Base-by-base conservation (phyloP, 345 rosid species). In the Camelina neglecta region DNA sequence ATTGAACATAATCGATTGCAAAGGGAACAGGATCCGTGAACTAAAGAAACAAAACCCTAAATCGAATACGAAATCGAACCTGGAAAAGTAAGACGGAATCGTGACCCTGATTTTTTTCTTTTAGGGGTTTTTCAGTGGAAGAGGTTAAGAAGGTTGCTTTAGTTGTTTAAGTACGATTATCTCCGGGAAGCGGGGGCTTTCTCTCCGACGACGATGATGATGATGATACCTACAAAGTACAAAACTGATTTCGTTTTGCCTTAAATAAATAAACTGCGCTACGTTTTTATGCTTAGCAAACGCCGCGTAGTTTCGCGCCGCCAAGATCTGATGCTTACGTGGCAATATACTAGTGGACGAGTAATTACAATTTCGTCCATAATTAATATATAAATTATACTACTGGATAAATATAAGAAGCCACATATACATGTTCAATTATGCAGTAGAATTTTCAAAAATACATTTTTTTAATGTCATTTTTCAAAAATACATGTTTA, bases 301-400 rank as follows among this genome's bases (percentile, higher is more conserved):
- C 79, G 74, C 74, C 79, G 74, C 68, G 79, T 75, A 67, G 79
- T 75, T 75, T 75, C 74, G 74, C 69, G 68, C 79, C 79, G 74
- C 54, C 68, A 36, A 50, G 55, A 50, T 41, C 45, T 67, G 6
- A 0, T 59, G 38, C 24, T 68, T 0, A 18, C 62, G 74, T 68
- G 74, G 38, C 69, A 4, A 29, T 0, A 12, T 7, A 2, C 51
- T 16, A 60, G 42, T 39, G 42, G 42, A 18, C 18, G 18, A 18
- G 18, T 18, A 18, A 18, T 18, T 18, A 18, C 18, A 18, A 18
- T 18, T 18, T 18, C 18, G 18, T 18, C 18, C 18, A 18, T 18
- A 18, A 18, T 18, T 18, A 18, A 18, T 18, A 18, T 18, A 18
- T 18, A 18, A 18, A 18, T 18, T 18, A 18, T 18, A 18, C 18